Percentiles rank a stretch among this genome's conserved stretches.
These are phyloP conservation scores for Trichoderma aggressivum DNA, from an alignment of 2,329 filamentous ascomycete genomes.

Conservation along the genomic window DNA sequence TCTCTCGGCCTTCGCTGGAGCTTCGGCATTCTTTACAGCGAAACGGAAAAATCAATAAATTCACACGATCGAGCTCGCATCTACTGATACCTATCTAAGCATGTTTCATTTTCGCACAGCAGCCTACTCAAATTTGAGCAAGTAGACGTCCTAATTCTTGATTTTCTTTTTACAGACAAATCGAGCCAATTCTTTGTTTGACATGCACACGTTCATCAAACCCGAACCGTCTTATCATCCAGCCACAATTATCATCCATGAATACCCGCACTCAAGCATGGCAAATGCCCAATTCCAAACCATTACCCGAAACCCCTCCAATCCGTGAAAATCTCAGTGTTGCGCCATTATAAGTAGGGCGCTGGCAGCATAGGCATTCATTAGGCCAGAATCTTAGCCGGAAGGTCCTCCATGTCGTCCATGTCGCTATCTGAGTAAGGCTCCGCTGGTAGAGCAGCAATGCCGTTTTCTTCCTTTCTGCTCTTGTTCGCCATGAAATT, in stretches of 20 bases:
- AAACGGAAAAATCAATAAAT: not conserved
- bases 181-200: not conserved
- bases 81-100: not conserved
- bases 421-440: conserved; percentile 35
- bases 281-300: not conserved
- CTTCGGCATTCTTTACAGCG: not conserved
- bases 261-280: not conserved
- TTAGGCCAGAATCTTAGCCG: conserved; percentile 25
- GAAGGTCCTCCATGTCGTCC: conserved; percentile 46
- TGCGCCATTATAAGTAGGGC: not conserved
- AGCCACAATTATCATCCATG: not conserved
- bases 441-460: conserved; percentile 7
- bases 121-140: not conserved
- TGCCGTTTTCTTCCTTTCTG: conserved; percentile 16
- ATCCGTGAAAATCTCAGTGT: not conserved
- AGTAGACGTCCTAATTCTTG: not conserved
- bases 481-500: conserved; percentile 27
- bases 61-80: not conserved
- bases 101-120: not conserved
- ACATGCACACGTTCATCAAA: not conserved
- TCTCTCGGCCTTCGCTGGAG: not conserved
- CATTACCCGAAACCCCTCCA: not conserved
- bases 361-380: not conserved
- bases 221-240: not conserved
- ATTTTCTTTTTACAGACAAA: not conserved